Percentiles rank a stretch among this genome's conserved stretches.
Evolutionary conservation across 768 basidiomycete genomes (phyloP).

Genomic region (Pisolithus marmoratus): DNA sequence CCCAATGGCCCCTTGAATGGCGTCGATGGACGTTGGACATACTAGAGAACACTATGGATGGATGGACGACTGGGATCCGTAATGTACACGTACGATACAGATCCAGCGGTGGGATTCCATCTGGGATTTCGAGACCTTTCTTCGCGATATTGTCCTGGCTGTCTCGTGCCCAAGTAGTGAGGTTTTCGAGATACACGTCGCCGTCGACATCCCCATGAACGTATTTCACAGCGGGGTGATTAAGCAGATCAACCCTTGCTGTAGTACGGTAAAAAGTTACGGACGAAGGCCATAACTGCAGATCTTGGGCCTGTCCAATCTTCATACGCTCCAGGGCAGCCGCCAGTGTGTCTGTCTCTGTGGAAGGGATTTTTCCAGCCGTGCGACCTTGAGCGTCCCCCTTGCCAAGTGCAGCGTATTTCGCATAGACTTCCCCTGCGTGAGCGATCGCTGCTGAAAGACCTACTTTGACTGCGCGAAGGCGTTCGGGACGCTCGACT

Average conservation of each 20-base stretch:
- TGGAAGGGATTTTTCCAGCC: background rate
- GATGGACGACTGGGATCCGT: background rate
- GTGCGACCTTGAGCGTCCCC: background rate
- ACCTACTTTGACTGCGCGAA: slow-evolving; percentile 79
- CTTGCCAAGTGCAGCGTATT: background rate
- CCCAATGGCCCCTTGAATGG: slow-evolving; percentile 77
- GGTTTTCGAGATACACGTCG: slow-evolving; percentile 60
- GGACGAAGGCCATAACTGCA: slow-evolving; percentile 23
- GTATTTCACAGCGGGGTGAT: slow-evolving; percentile 63
- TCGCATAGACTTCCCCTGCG: slow-evolving; percentile 39
- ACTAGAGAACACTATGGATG: slow-evolving; percentile 37
- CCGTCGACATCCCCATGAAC: slow-evolving; percentile 66
- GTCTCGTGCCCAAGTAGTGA: slow-evolving; percentile 53
- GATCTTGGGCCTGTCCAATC: slow-evolving; percentile 23
- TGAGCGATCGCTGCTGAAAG: slow-evolving; percentile 75
- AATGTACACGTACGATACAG: slow-evolving; percentile 58
- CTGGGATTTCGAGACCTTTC: slow-evolving; percentile 73
- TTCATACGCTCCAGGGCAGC: slow-evolving; percentile 42
- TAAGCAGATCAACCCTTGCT: slow-evolving; percentile 49
- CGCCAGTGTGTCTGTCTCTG: slow-evolving; percentile 37
- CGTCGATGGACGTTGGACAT: slow-evolving; percentile 68
- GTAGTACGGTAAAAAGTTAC: slow-evolving; percentile 49
- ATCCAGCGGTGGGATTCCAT: slow-evolving; percentile 67
- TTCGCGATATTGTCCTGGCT: slow-evolving; percentile 56
- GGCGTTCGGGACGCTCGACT: slow-evolving; percentile 87